A percentile compares a stretch with the other conserved stretches of the same genome.
Evolutionary conservation across 345 rosid genomes (phyloP).

Genomic region (Stellera chamaejasme): DNA sequence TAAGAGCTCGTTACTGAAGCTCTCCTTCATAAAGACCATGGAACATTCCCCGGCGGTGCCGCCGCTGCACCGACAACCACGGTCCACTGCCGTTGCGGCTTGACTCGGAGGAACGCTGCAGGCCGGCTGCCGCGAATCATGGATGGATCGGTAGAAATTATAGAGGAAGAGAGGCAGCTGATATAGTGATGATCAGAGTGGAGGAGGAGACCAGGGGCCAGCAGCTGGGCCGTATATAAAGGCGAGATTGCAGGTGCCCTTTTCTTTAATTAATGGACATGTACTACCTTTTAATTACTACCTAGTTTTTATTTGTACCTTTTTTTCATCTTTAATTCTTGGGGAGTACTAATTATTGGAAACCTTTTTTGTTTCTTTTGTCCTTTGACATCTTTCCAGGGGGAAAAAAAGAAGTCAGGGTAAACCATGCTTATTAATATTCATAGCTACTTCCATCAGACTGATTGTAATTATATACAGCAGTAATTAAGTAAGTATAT

Average conservation of each 20-base stretch:
- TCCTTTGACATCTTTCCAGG: too few species aligned
- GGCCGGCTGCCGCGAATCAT: conserved; percentile 10
- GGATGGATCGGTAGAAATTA: conserved; percentile 3
- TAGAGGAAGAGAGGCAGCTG: background rate
- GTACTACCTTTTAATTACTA: too few species aligned
- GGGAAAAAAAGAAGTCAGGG: too few species aligned
- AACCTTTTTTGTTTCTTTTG: too few species aligned
- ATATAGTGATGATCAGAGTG: conserved; percentile 3
- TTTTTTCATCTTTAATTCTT: background rate
- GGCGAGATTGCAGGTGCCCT: conserved; percentile 25
- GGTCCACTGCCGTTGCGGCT: conserved; percentile 10
- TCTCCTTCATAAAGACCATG: conserved; percentile 20
- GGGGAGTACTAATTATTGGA: too few species aligned
- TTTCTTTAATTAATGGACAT: conserved; percentile 32
- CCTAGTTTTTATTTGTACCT: conserved; percentile 4
- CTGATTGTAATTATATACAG: too few species aligned
- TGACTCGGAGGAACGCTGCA: conserved; percentile 1
- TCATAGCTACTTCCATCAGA: too few species aligned
- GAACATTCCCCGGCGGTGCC: conserved; percentile 14
- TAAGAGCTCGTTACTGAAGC: too few species aligned
- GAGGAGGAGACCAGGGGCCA: conserved; percentile 28
- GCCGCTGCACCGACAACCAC: conserved; percentile 12
- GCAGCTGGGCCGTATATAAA: conserved; percentile 48
- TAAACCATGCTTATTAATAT: too few species aligned
- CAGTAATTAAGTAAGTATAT: too few species aligned